Percentiles rank a stretch among this genome's conserved stretches.
Evolutionary conservation across 73 alveolate genomes (phyloP).

Genomic region (Durusdinium trenchii): DNA sequence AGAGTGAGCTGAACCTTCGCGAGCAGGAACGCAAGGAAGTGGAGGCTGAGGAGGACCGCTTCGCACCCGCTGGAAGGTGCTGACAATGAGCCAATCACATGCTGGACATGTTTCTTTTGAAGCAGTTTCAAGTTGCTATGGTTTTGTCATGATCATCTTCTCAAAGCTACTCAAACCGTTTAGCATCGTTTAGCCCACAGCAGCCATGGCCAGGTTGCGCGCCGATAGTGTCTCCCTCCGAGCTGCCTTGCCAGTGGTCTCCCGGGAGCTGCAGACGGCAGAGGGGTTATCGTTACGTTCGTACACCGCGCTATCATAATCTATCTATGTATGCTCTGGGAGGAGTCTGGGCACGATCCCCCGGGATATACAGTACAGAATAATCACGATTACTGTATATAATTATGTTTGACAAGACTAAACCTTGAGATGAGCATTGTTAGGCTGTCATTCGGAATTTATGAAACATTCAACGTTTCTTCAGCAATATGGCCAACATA

Average conservation of each 20-base stretch:
- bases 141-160: background rate
- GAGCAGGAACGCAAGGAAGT: conserved; percentile 52
- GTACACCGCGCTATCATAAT: no score
- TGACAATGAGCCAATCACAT: background rate
- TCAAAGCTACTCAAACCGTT: background rate
- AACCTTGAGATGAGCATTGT: no score
- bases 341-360: no score
- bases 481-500: no score
- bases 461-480: no score
- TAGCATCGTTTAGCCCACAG: background rate
- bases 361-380: no score
- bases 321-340: no score
- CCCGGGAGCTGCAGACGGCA: no score
- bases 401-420: no score
- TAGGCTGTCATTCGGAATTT: no score
- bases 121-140: background rate
- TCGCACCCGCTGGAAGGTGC: conserved; percentile 37
- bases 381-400: no score
- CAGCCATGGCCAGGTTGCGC: conserved; percentile 14
- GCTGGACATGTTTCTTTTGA: background rate
- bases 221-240: conserved; percentile 55
- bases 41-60: conserved; percentile 45
- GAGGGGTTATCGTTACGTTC: background rate
- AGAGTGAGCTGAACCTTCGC: no score
- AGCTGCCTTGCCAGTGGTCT: conserved; percentile 72